Conservation (phyloP, 2,329 filamentous ascomycete species). For the Meredithiella fracta region DNA sequence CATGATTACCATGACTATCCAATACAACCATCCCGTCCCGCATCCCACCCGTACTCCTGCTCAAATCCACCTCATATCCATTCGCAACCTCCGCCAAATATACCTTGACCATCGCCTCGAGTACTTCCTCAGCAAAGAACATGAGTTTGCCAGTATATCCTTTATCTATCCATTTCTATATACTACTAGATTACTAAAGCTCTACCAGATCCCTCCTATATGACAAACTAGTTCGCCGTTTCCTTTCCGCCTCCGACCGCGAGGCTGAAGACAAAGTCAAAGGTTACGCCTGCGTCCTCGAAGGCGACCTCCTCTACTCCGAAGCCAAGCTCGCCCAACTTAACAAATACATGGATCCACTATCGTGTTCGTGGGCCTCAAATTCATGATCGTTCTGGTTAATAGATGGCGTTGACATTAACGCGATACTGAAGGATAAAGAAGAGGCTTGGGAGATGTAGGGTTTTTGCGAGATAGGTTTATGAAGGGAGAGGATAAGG, state of each 20-base stretch:
- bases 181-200: not conserved
- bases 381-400: not conserved
- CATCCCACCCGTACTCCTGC: slow-evolving; percentile 24
- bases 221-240: slow-evolving; percentile 60
- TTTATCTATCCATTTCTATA: not conserved
- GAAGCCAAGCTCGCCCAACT: slow-evolving; percentile 51
- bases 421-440: slow-evolving; percentile 18
- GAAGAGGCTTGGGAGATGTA: slow-evolving; percentile 50
- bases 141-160: slow-evolving; percentile 37
- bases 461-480: slow-evolving; percentile 61
- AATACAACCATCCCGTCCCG: not conserved
- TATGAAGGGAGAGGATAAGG: slow-evolving; percentile 53
- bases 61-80: slow-evolving; percentile 31
- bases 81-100: slow-evolving; percentile 62
- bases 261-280: slow-evolving; percentile 56
- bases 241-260: slow-evolving; percentile 57
- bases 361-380: not conserved
- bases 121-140: slow-evolving; percentile 46
- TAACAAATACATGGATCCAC: slow-evolving; percentile 1
- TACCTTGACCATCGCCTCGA: slow-evolving; percentile 57
- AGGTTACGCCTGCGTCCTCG: slow-evolving; percentile 63
- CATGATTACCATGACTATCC: no score
- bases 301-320: slow-evolving; percentile 59
- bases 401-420: not conserved
- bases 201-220: slow-evolving; percentile 63